A percentile compares a stretch with the other conserved stretches of the same genome.
phyloP scores from a whole-genome alignment of 75 land plant genomes.

The Selaginella tamariscina region DNA sequence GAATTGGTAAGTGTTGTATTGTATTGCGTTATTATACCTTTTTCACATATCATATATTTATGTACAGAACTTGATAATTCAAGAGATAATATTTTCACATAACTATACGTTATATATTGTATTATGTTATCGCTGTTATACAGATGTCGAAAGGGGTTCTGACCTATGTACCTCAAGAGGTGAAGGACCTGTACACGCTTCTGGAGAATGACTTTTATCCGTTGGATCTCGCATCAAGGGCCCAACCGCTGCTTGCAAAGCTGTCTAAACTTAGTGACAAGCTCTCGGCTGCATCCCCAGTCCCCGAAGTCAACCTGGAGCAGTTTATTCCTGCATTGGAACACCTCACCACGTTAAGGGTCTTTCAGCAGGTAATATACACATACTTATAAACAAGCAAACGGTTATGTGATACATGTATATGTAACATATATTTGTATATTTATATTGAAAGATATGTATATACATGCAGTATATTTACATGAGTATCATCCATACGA shows the following conservation, averaged over 20 bases:
- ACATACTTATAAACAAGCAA: not conserved
- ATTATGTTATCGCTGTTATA: not conserved
- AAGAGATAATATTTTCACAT: too few relatives aligned
- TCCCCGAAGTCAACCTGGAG: constrained; percentile 77
- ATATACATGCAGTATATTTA: too few relatives aligned
- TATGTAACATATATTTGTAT: too few relatives aligned
- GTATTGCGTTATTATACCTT: too few relatives aligned
- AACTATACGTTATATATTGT: too few relatives aligned
- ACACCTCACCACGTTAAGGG: constrained; percentile 64
- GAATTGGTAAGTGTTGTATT: constrained; percentile 78
- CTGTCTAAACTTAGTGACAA: constrained; percentile 66
- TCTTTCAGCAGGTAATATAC: constrained; percentile 62
- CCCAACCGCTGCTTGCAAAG: constrained; percentile 52
- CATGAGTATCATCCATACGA: too few relatives aligned
- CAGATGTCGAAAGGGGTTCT: constrained; percentile 79
- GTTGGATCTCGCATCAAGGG: constrained; percentile 63
- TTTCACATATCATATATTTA: too few relatives aligned
- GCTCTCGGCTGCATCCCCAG: constrained; percentile 67
- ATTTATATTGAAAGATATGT: too few relatives aligned
- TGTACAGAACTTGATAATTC: too few relatives aligned
- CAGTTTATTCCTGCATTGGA: constrained; percentile 72
- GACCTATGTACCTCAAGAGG: constrained; percentile 73
- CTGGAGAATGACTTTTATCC: constrained; percentile 81
- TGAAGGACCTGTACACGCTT: constrained; percentile 64
- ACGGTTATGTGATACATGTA: too few relatives aligned